These are phyloP conservation scores for Kalmanozyma brasiliensis DNA, from an alignment of 1,284 basidiomycete genomes.

Conservation along the genomic window DNA sequence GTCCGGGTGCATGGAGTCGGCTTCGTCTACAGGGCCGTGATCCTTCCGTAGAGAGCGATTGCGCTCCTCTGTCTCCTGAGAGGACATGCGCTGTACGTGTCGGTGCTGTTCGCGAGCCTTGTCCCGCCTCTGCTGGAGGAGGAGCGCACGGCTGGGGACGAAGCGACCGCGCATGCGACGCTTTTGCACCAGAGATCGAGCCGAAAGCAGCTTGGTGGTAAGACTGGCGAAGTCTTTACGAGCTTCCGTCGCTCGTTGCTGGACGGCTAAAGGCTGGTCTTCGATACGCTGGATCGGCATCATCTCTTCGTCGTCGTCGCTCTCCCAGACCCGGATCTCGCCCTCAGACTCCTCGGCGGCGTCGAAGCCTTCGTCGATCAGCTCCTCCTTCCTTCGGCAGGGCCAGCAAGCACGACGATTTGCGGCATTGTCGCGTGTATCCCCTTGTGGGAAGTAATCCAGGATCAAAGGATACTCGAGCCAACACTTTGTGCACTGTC, in stretches of 20 bases:
- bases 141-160: not conserved
- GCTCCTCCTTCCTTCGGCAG: slow-evolving; percentile 1
- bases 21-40: too few species aligned
- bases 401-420: slow-evolving; percentile 3
- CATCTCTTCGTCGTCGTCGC: slow-evolving; percentile 2
- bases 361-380: slow-evolving; percentile 3
- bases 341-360: not conserved
- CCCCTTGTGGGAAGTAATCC: slow-evolving; percentile 6
- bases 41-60: not conserved
- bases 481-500: slow-evolving; percentile 1
- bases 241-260: not conserved
- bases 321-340: not conserved
- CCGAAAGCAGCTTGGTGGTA: not conserved
- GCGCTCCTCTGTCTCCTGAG: not conserved
- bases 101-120: not conserved
- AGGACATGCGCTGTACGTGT: not conserved
- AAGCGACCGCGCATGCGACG: slow-evolving; percentile 8
- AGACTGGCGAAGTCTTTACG: not conserved
- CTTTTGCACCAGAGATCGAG: not conserved
- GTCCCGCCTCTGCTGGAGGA: not conserved
- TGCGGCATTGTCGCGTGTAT: not conserved
- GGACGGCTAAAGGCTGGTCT: not conserved
- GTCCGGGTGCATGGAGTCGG: too few species aligned
- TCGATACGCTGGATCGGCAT: slow-evolving; percentile 5
- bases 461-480: slow-evolving; percentile 19